phyloP scores from a whole-genome alignment of 2,329 filamentous ascomycete species.

The Exutisphaerella laricina region DNA sequence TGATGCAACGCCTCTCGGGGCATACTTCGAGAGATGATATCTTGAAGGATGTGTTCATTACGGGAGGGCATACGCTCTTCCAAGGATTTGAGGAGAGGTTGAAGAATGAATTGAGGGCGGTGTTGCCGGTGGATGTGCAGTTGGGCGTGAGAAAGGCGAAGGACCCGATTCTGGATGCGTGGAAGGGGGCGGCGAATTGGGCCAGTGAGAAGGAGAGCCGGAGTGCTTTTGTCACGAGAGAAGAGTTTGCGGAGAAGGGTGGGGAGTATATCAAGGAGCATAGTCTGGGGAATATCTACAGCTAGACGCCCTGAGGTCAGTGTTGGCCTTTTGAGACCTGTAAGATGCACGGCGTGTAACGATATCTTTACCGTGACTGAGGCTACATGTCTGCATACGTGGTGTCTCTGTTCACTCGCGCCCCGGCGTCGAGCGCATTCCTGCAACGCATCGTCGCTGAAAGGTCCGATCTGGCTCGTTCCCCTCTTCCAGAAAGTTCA shows the following conservation, averaged over 20 bases:
- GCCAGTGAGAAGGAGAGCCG: slow-evolving; percentile 54
- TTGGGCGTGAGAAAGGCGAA: slow-evolving; percentile 67
- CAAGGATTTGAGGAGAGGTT: slow-evolving; percentile 79
- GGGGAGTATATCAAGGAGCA: slow-evolving; percentile 79
- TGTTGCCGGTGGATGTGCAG: slow-evolving; percentile 63
- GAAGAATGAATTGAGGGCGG: slow-evolving; percentile 62
- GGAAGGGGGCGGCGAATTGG: slow-evolving; percentile 89
- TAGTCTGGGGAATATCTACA: slow-evolving; percentile 38
- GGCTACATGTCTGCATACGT: too few relatives aligned
- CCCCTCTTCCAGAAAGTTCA: too few relatives aligned
- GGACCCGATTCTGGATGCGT: slow-evolving; percentile 79
- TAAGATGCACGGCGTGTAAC: too few relatives aligned
- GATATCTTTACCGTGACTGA: too few relatives aligned
- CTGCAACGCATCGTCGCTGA: too few relatives aligned
- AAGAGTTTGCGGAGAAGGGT: slow-evolving; percentile 89
- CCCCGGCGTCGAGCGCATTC: too few relatives aligned
- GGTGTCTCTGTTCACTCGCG: too few relatives aligned
- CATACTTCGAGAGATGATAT: slow-evolving; percentile 59
- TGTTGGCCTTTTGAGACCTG: too few relatives aligned
- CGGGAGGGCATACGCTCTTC: slow-evolving; percentile 88
- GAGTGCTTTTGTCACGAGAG: slow-evolving; percentile 64
- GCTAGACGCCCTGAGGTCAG: too few relatives aligned
- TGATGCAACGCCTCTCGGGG: slow-evolving; percentile 67
- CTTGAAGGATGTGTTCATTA: slow-evolving; percentile 83
- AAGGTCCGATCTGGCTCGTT: too few relatives aligned